Evolutionary conservation across 139 green algal genomes (phyloP), one percentile per base, ranked within the genome.

Genomic region (Micromonas pusilla): DNA sequence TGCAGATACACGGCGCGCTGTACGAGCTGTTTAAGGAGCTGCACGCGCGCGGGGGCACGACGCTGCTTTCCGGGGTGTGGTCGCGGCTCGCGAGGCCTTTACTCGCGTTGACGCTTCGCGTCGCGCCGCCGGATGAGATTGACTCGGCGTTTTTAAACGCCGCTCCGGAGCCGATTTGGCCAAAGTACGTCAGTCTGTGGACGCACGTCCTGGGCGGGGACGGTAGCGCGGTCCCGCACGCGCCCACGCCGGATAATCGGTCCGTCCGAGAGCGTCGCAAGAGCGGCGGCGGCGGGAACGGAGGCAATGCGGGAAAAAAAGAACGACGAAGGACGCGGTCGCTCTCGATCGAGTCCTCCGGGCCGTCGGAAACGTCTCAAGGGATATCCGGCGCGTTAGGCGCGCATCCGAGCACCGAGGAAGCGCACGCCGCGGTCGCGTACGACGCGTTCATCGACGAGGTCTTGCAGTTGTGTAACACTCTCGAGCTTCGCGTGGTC

Each of bases 171-270:
- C 68, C 37, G 21, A 28, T 75, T 20, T 75, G 68, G 68, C 68
- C 68, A 31, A 25, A 36, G 19, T 75, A 75, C 68, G 37, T 75
- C 23, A 39, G 53, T 16, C 38, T 62, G 31, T 75, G 68, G 68
- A 62, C 30, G 21, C 21, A n/a, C 30, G 30, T 75, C 1, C 25
- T 75, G 4, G 68, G 68, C 4, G 37, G 37, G 16, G 68, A 64
- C 5, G 36, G 23, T 2, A 13, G 38, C 28, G 53, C 25, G 21
- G 38, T 32, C 19, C 28, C 37, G 25, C 5, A 63, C 30, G n/a
- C 21, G 30, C 19, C 23, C 5, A 28, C 19, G 23, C 6, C 62
- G 25, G 23, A 63, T 16, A 26, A 3, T 54, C 31, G 26, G 19
- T 28, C 52, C 66, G 31, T 54, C 1, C 1, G 23, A 65, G n/a